Base-by-base conservation (phyloP, 768 basidiomycete species). In the Hygrocybe coccinea region DNA sequence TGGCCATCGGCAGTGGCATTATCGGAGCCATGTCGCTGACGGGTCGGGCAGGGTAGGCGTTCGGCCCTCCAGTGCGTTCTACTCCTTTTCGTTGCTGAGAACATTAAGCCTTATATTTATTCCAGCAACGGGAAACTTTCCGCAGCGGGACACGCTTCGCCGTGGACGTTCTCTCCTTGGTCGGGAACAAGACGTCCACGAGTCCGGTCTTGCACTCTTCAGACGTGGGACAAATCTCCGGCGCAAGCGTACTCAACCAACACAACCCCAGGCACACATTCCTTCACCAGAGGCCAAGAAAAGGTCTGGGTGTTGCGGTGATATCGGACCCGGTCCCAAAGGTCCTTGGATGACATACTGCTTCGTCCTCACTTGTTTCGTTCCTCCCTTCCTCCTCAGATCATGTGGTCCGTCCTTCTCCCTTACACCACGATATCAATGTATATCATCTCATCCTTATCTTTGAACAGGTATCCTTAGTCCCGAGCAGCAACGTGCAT, bases 321-420 rank as follows among this genome's bases (percentile, higher is more conserved):
- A 86, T 56, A 84, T 85, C 56, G 82, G 79, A 0, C 92, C 93
- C 38, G 93, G 95, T 11, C 95, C 95, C 12, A 86, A 93, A 61
- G 87, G 93, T 49, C 83, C 85, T 22, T 98, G 94, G 94, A 95
- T 97, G 86, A 83, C 89, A 57, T 99, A 94, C 71, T 97, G 90
- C 71, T 85, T 85, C 69, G 63, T 94, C 60, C 59, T 97, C 50
- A 99, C 97, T 5, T 81, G 79, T 63, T 86, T 85, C 63, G 74
- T 95, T n/a, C 97, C 97, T 1, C 72, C 82, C 1, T 83, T 89
- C 56, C 58, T 97, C 19, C 79, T 97, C 56, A 78, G 74, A 50
- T 74, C 83, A 29, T 94, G 89, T 63, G 93, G 92, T 92, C 65
- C 57, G 88, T 80, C 39, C 43, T 48, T 11, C 53, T 45, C 37